phyloP scores from a whole-genome alignment of 1,284 basidiomycete genomes.

The Golubevia pallescens region DNA sequence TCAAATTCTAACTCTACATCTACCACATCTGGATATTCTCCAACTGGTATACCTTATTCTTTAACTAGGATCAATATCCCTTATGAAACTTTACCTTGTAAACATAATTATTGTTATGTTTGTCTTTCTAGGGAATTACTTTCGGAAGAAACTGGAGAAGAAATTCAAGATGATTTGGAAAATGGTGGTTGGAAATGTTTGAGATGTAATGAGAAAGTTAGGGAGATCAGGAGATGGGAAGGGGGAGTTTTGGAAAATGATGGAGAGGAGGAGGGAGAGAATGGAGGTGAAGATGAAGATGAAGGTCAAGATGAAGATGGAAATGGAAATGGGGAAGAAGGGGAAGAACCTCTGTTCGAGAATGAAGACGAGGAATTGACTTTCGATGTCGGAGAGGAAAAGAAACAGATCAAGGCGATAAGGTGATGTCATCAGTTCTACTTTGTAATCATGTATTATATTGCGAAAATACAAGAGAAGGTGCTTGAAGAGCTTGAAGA shows the following conservation, averaged over 20 bases:
- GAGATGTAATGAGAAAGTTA: constrained; percentile 36
- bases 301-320: not conserved
- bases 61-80: constrained; percentile 43
- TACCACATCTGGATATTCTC: constrained; percentile 14
- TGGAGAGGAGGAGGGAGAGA: constrained; percentile 3
- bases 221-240: constrained; percentile 10
- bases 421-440: no score
- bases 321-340: not conserved
- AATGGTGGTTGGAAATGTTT: constrained; percentile 54
- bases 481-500: no score
- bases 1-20: constrained; percentile 12
- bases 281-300: not conserved
- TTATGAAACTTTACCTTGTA: constrained; percentile 54
- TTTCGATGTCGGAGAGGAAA: not conserved
- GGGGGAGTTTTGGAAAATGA: not conserved
- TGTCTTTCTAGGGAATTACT: constrained; percentile 52
- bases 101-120: constrained; percentile 55
- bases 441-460: no score
- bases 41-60: constrained; percentile 46
- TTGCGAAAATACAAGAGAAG: no score
- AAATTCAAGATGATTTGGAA: constrained; percentile 31
- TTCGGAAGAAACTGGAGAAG: constrained; percentile 52
- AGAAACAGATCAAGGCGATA: no score
- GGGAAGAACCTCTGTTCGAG: not conserved
- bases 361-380: constrained; percentile 8